These are phyloP conservation scores for Hypericum androsaemum DNA, from an alignment of 345 rosid genomes.

Conservation along the genomic window DNA sequence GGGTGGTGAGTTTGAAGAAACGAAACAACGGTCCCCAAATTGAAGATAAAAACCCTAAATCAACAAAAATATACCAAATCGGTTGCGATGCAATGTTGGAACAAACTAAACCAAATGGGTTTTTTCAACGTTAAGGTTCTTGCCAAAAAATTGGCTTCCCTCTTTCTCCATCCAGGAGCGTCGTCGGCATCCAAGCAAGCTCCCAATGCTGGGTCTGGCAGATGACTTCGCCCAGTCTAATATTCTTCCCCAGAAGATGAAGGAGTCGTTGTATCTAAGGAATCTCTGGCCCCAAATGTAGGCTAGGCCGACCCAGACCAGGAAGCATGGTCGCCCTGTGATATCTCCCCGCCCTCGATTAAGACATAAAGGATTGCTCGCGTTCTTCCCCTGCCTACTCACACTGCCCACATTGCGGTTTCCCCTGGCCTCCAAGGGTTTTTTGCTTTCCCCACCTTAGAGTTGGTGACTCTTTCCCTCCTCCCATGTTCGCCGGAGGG, in stretches of 20 bases:
- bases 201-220: slow-evolving; percentile 11
- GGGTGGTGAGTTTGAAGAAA: too few species aligned
- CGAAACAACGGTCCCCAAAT: too few species aligned
- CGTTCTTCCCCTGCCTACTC: slow-evolving; percentile 17
- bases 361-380: slow-evolving; percentile 37
- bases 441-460: slow-evolving; percentile 33
- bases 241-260: slow-evolving; percentile 31
- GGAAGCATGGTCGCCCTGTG: slow-evolving; percentile 77
- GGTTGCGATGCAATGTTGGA: too few species aligned
- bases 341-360: slow-evolving; percentile 38
- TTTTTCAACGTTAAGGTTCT: too few species aligned
- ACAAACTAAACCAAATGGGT: too few species aligned
- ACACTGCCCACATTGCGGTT: too few species aligned
- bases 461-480: slow-evolving; percentile 66
- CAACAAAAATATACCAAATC: too few species aligned
- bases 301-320: slow-evolving; percentile 69
- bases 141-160: too few species aligned
- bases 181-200: too few species aligned
- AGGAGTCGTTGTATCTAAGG: slow-evolving; percentile 66
- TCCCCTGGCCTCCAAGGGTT: slow-evolving; percentile 28
- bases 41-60: too few species aligned
- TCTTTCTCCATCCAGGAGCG: too few species aligned
- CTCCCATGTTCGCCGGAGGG: slow-evolving; percentile 42
- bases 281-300: slow-evolving; percentile 81
- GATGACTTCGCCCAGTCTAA: slow-evolving; percentile 36